These are phyloP conservation scores for Escallonia herrerae DNA, from an alignment of 129 eudicot species.

Conservation along the genomic window DNA sequence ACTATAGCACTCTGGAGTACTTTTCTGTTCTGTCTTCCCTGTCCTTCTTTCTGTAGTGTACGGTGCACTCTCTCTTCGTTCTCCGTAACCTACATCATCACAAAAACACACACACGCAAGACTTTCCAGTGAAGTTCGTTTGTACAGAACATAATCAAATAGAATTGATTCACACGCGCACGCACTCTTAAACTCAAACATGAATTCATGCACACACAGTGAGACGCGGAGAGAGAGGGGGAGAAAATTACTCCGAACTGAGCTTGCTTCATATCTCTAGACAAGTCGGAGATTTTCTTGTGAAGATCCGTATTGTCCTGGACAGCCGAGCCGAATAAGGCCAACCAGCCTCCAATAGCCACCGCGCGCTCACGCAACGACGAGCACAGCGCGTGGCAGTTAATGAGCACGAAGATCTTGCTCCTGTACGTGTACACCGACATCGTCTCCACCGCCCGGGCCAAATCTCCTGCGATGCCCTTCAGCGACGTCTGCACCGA, in stretches of 20 bases:
- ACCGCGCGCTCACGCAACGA: slow-evolving; percentile 25
- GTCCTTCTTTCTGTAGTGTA: slow-evolving; percentile 34
- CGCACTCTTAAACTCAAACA: too few species aligned
- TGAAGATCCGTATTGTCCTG: slow-evolving; percentile 21
- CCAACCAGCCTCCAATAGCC: slow-evolving; percentile 41
- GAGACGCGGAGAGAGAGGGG: not conserved
- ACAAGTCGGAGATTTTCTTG: slow-evolving; percentile 34
- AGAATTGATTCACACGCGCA: not conserved
- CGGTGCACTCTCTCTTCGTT: slow-evolving; percentile 33
- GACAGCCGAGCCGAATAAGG: slow-evolving; percentile 24
- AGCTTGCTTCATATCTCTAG: slow-evolving; percentile 39
- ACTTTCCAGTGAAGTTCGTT: not conserved
- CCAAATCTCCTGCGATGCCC: slow-evolving; percentile 28
- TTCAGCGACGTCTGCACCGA: slow-evolving; percentile 26
- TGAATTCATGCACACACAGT: not conserved
- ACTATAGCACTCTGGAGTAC: slow-evolving; percentile 38
- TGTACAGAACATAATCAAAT: too few species aligned
- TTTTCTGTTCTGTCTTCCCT: slow-evolving; percentile 32
- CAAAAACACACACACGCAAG: not conserved
- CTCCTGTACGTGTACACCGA: slow-evolving; percentile 20
- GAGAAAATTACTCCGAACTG: slow-evolving; percentile 17
- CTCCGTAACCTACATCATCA: slow-evolving; percentile 29
- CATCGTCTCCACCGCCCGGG: slow-evolving; percentile 14
- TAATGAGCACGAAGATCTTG: slow-evolving; percentile 31
- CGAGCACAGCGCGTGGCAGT: slow-evolving; percentile 18